Conservation (phyloP, 345 rosid genomes). For the Arabidopsis thaliana region TAIR10.1 NC_003070.9:26803001-26803500, state of each 20-base stretch:
- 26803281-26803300: slow-evolving; percentile 13
- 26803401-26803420: slow-evolving; percentile 48
- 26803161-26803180: background rate
- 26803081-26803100: background rate
- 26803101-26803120: background rate
- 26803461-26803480: slow-evolving; percentile 56
- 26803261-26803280: background rate
- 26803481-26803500: slow-evolving; percentile 53
- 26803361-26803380: slow-evolving; percentile 43
- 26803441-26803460: slow-evolving; percentile 60
- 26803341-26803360: slow-evolving; percentile 61
- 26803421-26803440: slow-evolving; percentile 55
- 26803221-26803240: background rate
- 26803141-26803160: background rate
- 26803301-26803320: background rate
- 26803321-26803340: slow-evolving; percentile 58
- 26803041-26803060: background rate
- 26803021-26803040: background rate
- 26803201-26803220: background rate
- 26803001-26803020: background rate
- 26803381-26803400: slow-evolving; percentile 47
- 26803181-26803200: background rate
- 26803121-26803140: background rate
- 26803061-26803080: background rate
- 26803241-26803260: background rate